These are phyloP conservation scores for Vigna angularis DNA, from an alignment of 306 rosid species.

Conservation along the genomic window DNA sequence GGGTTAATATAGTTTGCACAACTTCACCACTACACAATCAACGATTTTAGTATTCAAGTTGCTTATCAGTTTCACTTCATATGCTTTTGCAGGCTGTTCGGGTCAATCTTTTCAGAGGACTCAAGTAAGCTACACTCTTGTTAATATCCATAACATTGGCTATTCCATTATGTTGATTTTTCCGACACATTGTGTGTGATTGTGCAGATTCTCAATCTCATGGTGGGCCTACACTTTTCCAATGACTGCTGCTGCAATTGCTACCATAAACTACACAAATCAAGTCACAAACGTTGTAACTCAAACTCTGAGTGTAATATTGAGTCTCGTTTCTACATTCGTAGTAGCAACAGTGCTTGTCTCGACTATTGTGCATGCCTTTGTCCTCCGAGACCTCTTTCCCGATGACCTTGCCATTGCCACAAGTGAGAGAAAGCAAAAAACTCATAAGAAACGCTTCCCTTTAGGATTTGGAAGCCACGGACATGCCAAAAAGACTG, in stretches of 20 bases:
- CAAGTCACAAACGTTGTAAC: slow-evolving; percentile 57
- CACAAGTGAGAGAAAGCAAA: slow-evolving; percentile 60
- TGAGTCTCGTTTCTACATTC: slow-evolving; percentile 53
- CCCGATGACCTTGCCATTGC: slow-evolving; percentile 82
- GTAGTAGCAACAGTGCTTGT: slow-evolving; percentile 53
- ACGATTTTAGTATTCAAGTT: neutral
- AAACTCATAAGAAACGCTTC: slow-evolving; percentile 54
- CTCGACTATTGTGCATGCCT: slow-evolving; percentile 62
- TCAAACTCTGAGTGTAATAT: slow-evolving; percentile 54
- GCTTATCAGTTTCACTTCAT: slow-evolving; percentile 20
- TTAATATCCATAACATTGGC: neutral
- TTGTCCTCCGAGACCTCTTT: slow-evolving; percentile 69
- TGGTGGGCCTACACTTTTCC: slow-evolving; percentile 96
- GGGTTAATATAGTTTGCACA: neutral
- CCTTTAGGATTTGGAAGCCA: slow-evolving; percentile 46
- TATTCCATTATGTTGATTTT: slow-evolving; percentile 11
- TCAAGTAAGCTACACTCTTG: slow-evolving; percentile 56
- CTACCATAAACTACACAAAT: slow-evolving; percentile 63
- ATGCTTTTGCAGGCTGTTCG: slow-evolving; percentile 69
- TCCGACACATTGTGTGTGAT: slow-evolving; percentile 35
- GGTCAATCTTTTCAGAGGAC: slow-evolving; percentile 73
- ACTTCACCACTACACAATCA: neutral
- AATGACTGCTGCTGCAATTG: slow-evolving; percentile 79
- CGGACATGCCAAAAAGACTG: slow-evolving; percentile 50
- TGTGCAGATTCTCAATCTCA: slow-evolving; percentile 69